Evolutionary conservation across 495 filamentous ascomycete genomes (phyloP), one percentile per base, ranked within the genome.

Genomic region (Aspergillus taichungensis): DNA sequence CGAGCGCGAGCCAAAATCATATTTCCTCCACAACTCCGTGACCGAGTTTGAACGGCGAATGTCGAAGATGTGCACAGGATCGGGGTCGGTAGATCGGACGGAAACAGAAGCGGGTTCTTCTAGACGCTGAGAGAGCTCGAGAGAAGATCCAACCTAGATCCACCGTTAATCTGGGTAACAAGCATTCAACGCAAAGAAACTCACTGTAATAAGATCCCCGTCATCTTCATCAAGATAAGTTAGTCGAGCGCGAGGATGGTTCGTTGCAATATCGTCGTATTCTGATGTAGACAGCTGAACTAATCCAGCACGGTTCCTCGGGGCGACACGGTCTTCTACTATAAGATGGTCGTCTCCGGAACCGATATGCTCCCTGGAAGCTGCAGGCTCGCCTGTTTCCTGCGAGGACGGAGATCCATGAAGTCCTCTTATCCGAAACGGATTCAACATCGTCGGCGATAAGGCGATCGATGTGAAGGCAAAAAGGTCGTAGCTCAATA

Each of bases 171-270:
- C 18, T 14, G 24, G 45, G 37, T 6, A 31, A 38, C 14, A 47
- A 43, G 30, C 32, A 12, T 12, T 0, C 13, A 10, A 11, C 11
- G 6, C 8, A 1, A 33, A 40, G 30, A 14, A 40, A 56, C 72
- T 61, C 53, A 78, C 76, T 11, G 67, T 76, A 42, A 79, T 78
- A 34, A 68, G 50, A 42, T 75, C 73, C 1, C 65, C 73, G 50
- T 76, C 73, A 48, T 78, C 76, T 31, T 77, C 72, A 51, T 79
- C 76, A 11, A 69, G 28, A 56, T 79, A 79, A 9, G 62, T 75
- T 42, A 79, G 46, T 24, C 61, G 64, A 9, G 75, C 72, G 30
- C 65, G 63, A n/a, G 76, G 75, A 52, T 77, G 57, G 39, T 50
- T 63, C 11, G 50, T 53, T 10, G 73, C 64, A 40, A 76, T 61